A percentile compares a stretch with the other conserved stretches of the same genome.
These are phyloP conservation scores for Actinidia arguta DNA, from an alignment of 179 eudicot genomes.

Conservation along the genomic window DNA sequence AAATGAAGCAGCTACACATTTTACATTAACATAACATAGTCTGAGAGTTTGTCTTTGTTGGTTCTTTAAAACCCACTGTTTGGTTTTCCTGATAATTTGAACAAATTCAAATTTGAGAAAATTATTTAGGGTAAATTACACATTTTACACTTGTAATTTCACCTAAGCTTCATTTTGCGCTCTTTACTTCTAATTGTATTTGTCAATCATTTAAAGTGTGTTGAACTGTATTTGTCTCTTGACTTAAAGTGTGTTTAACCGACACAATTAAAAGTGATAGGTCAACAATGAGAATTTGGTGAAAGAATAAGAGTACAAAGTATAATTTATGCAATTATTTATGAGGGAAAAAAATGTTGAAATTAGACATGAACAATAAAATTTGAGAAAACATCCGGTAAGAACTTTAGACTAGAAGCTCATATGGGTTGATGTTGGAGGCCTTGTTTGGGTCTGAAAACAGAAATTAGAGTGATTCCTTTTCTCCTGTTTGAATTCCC, in stretches of 20 bases:
- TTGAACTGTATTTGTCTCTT: too few species aligned
- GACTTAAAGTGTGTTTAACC: too few species aligned
- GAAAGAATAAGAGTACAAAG: too few species aligned
- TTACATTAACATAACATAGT: too few species aligned
- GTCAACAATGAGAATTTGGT: too few species aligned
- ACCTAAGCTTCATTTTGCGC: too few species aligned
- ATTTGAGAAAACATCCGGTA: constrained; percentile 22
- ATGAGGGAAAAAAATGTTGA: background rate
- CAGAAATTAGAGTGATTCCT: constrained; percentile 63
- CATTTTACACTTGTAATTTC: too few species aligned
- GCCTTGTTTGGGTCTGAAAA: constrained; percentile 55
- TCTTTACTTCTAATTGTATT: too few species aligned
- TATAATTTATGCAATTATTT: background rate
- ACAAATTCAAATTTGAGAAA: constrained; percentile 3
- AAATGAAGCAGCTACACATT: too few species aligned
- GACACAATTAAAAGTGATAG: too few species aligned
- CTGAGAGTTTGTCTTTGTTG: constrained; percentile 25
- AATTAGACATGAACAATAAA: background rate
- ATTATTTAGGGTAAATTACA: too few species aligned
- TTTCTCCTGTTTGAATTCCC: constrained; percentile 40
- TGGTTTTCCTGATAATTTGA: constrained; percentile 29
- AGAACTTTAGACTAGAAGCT: constrained; percentile 34
- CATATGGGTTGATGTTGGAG: constrained; percentile 26
- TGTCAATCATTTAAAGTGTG: too few species aligned
- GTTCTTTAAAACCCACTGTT: constrained; percentile 28